These are phyloP conservation scores for Rhizoclosmatium globosum DNA, from an alignment of 192 early-diverging fungal genomes.

Conservation along the genomic window DNA sequence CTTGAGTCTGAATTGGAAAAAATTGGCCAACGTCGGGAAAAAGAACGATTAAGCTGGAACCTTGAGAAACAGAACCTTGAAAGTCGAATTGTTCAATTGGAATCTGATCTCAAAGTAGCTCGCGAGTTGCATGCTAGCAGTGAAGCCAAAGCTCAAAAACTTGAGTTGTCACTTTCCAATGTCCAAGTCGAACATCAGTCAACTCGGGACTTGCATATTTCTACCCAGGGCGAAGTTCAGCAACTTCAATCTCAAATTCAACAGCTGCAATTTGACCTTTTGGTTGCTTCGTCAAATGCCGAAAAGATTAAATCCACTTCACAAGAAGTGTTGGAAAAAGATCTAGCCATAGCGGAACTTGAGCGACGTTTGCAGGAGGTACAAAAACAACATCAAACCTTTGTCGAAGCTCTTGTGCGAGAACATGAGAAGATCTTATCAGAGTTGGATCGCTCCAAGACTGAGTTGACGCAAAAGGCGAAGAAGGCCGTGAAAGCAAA, in stretches of 20 bases:
- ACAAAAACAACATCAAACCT: neutral
- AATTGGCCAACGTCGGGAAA: neutral
- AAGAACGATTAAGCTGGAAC: neutral
- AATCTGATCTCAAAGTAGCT: neutral
- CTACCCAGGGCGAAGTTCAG: neutral
- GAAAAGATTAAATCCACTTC: neutral
- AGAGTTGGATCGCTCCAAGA: neutral
- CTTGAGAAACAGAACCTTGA: neutral
- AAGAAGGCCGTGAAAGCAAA: no score
- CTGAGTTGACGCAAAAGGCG: no score
- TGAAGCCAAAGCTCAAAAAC: neutral
- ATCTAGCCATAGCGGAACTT: neutral
- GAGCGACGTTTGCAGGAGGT: neutral
- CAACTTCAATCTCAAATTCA: neutral
- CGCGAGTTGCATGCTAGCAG: neutral
- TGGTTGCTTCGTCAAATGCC: no score
- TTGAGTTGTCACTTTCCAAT: neutral
- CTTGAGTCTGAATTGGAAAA: neutral
- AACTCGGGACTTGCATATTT: neutral
- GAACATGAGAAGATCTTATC: neutral
- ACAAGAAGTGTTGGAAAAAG: no score
- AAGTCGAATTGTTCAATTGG: no score
- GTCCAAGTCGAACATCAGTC: neutral
- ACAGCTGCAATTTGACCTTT: neutral
- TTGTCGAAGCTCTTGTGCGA: neutral